Conservation (phyloP, 148 eudicot genomes). For the Rhododendron molle region DNA sequence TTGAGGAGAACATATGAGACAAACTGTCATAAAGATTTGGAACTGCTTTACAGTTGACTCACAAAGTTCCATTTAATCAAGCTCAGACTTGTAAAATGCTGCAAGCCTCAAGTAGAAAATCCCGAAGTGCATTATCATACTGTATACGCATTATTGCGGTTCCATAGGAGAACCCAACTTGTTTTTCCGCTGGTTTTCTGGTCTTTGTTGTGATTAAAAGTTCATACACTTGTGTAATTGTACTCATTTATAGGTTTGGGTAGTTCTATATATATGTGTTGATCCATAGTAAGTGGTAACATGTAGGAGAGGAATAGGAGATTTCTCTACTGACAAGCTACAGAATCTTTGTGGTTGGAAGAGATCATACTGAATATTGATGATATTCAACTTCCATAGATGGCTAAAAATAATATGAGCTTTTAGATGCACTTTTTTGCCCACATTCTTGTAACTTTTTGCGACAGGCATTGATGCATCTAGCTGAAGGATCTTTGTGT, state of each 20-base stretch:
- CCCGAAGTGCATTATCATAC: neutral
- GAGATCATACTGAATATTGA: neutral
- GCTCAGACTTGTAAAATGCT: neutral
- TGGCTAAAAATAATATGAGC: neutral
- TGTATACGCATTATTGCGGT: neutral
- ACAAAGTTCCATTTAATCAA: neutral
- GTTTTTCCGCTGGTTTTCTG: neutral
- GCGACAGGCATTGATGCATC: neutral
- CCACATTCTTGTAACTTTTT: neutral
- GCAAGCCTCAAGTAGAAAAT: neutral
- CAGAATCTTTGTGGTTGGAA: neutral
- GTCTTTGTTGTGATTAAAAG: neutral
- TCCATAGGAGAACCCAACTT: neutral
- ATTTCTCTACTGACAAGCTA: neutral
- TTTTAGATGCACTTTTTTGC: neutral
- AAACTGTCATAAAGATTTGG: neutral
- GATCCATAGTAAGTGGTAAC: neutral
- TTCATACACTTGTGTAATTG: neutral
- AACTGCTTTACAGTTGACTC: neutral
- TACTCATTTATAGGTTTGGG: neutral
- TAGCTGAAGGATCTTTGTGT: neutral
- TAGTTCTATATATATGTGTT: neutral
- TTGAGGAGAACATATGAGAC: neutral
- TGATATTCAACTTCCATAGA: neutral
- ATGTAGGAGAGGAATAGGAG: neutral